These are phyloP conservation scores for Amphicarpaea edgeworthii DNA, from an alignment of 306 rosid species.

Conservation along the genomic window DNA sequence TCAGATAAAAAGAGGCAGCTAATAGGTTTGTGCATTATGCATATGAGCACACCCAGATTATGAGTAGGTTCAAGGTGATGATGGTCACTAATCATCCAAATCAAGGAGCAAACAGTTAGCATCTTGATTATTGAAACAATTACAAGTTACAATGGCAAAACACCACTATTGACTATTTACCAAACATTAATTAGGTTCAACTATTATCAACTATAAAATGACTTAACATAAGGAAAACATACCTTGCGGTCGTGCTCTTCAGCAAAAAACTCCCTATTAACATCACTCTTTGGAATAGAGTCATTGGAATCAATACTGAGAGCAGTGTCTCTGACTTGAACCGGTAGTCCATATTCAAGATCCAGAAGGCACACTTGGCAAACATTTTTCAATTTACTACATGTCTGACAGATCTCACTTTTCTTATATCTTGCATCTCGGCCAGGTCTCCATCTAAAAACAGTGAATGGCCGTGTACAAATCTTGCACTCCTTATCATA, in stretches of 20 bases:
- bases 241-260: too few relatives aligned
- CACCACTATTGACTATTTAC: conserved; percentile 9
- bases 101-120: conserved; percentile 4
- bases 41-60: too few relatives aligned
- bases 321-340: conserved; percentile 90
- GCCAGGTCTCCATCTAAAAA: conserved; percentile 95
- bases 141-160: not conserved
- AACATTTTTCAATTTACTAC: conserved; percentile 87
- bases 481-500: conserved; percentile 95
- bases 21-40: too few relatives aligned
- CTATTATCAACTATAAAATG: conserved; percentile 13
- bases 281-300: conserved; percentile 92
- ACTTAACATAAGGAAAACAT: conserved; percentile 26
- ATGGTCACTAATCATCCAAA: not conserved
- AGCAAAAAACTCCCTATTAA: conserved; percentile 87
- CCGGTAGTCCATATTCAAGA: conserved; percentile 92
- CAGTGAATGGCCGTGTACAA: conserved; percentile 93
- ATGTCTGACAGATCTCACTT: conserved; percentile 91
- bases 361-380: conserved; percentile 98
- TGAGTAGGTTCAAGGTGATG: too few relatives aligned
- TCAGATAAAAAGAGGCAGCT: too few relatives aligned
- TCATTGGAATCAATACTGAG: conserved; percentile 79
- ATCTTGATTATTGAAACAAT: not conserved
- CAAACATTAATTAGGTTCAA: conserved; percentile 21
- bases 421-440: conserved; percentile 90